Evolutionary conservation across 164 flowering plant species (phyloP), one percentile per base, ranked within the genome.

Genomic region (Paratinospora sagittata): DNA sequence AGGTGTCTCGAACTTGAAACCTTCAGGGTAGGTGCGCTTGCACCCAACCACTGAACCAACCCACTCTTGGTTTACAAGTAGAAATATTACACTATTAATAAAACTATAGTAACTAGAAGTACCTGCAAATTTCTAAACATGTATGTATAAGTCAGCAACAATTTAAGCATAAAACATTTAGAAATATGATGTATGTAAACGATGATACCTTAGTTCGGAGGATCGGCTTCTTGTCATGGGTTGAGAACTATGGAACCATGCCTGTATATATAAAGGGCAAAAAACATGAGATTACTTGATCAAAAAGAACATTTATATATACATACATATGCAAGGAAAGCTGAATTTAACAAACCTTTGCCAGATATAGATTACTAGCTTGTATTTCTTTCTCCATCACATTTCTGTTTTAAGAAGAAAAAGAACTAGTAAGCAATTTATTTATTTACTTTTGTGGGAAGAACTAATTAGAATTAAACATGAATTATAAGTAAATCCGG

Each of bases 211-310:
- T 70, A 90, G 63, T 77, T 88, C 96, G 71, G 96, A 90, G 30
- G 96, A 90, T 64, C 92, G 82, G 72, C 96, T 90, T 85, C 96
- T 86, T 19, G 91, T 90, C 96, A 90, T 88, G 24, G 92, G 89
- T 65, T 90, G 96, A 66, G 90, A 83, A 78, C 96, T 90, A 55
- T 87, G 86, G 71, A 87, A 85, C 90, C 92, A 88, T 67, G 96
- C 91, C 96, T 90, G 87, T 55, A 5, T 77, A 75, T 24, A 75
- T 24, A 27, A 60, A 68, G 55, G 36, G 14, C 30, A 36, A 72
- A 30, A 30, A 60, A 34, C 23, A 71, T 79, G 47, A 79, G 70
- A 74, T 45, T 7, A 49, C 23, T 61, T 23, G 13, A 65, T 63
- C 3, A 24, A 21, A 13, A 16, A 34, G 9, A 19, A 19, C 47